Base-by-base conservation (phyloP, 2,329 filamentous ascomycete genomes). In the Colletotrichum plurivorum region DNA sequence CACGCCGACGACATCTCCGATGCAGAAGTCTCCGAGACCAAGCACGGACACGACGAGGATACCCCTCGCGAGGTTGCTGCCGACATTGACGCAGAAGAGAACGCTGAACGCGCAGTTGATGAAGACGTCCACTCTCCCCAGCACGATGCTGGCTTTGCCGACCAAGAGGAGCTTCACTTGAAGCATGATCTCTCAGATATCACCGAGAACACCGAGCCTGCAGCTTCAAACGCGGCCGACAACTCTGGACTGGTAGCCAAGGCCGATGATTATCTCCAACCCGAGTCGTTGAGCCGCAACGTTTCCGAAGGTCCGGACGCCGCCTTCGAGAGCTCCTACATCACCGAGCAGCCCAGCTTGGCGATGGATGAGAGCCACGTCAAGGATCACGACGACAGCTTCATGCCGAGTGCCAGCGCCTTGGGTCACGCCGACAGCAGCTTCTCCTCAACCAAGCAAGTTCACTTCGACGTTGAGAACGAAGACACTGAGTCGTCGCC, bases 191-290 rank as follows among this genome's bases (percentile, higher is more conserved):
- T 69, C 4, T 66, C 66, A 4, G 62, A 13, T 41, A 56, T 69
- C 51, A 66, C 55, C 8, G 62, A 69, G 25, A 18, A 60, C 45
- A 61, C 55, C 7, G 66, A 69, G 22, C 49, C 66, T 9, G 55
- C 49, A 3, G 18, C 62, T 5, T 66, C 55, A 7, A 9, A 36
- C 5, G 55, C 16, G 1, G 66, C 18, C 3, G 55, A 69, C 25
- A 36, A 8, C 4, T 60, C 66, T 22, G 31, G 22, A 5, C 1
- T 39, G 16, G 55, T 51, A 5, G 20, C 51, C 5, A 60, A 48
- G 36, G 4, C 18, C 5, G 46, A 59, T 6, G 62, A 53, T 3
- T 25, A 25, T 7, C 22, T 66, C 3, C n/a, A 18, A 8, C 43
- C 62, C 3, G 62, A 48, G 4, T 13, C 48, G 5, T 13, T 60